Conservation (phyloP, 169 alveolate genomes). For the Plasmodium gonderi region DNA sequence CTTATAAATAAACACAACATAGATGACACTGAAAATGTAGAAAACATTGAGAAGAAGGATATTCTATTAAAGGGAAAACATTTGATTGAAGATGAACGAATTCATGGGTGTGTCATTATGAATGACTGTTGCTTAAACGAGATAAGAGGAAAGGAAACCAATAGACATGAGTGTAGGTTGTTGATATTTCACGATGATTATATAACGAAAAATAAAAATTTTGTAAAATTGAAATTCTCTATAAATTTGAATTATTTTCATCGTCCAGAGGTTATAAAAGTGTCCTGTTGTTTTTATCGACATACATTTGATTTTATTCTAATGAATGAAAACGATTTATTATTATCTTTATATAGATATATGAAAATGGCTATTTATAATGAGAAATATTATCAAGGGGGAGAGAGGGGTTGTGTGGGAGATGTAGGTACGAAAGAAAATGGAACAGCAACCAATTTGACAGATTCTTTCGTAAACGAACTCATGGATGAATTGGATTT, state of each 20-base stretch:
- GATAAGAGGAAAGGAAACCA: conserved; percentile 31
- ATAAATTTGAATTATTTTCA: conserved; percentile 39
- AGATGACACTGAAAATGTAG: too few species aligned
- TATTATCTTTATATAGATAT: conserved; percentile 29
- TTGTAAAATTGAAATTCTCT: conserved; percentile 11
- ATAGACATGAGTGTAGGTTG: conserved; percentile 42
- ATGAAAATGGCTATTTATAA: conserved; percentile 5
- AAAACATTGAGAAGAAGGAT: too few species aligned
- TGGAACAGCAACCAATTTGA: background rate
- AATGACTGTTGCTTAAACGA: background rate
- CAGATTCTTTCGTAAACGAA: conserved; percentile 16
- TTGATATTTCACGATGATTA: conserved; percentile 39
- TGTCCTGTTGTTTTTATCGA: conserved; percentile 1
- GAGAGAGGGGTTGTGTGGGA: background rate
- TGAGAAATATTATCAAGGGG: background rate
- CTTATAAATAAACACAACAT: background rate
- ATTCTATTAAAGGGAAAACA: background rate
- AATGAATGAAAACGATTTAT: conserved; percentile 45
- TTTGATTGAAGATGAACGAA: background rate
- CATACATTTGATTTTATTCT: conserved; percentile 64
- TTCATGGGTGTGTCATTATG: conserved; percentile 37
- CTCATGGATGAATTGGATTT: conserved; percentile 40
- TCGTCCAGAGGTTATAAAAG: conserved; percentile 32
- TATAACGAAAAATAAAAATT: conserved; percentile 45
- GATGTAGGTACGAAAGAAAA: background rate